Percentiles rank a stretch among this genome's conserved stretches.
These are phyloP conservation scores for Microdochium bolleyi DNA, from an alignment of 2,329 filamentous ascomycete species.

Conservation along the genomic window DNA sequence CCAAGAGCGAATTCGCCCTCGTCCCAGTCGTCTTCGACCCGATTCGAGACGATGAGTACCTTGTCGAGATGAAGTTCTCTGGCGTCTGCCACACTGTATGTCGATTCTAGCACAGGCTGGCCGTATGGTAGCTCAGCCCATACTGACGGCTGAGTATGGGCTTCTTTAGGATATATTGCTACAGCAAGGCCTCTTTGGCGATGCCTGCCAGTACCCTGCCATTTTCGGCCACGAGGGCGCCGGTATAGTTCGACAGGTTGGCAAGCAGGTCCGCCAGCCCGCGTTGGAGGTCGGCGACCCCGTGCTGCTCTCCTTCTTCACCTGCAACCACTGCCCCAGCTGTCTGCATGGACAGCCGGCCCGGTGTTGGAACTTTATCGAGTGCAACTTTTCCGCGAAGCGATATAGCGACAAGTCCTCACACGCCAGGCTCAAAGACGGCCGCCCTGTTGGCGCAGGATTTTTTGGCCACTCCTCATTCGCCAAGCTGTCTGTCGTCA, in stretches of 20 bases:
- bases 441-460: conserved; percentile 12
- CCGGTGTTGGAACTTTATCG: conserved; percentile 15
- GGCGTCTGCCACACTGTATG: conserved; percentile 18
- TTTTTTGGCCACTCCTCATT: conserved; percentile 25
- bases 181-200: conserved; percentile 3
- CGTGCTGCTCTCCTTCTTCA: conserved; percentile 24
- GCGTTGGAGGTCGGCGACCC: conserved; percentile 6
- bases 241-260: conserved; percentile 6
- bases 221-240: conserved; percentile 21
- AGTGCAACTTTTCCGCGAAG: conserved; percentile 13
- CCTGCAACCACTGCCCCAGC: conserved; percentile 20
- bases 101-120: neutral
- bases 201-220: conserved; percentile 10
- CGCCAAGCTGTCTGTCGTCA: conserved; percentile 13
- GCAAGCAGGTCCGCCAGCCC: conserved; percentile 6
- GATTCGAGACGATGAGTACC: conserved; percentile 17
- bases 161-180: conserved; percentile 1
- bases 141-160: conserved; percentile 5
- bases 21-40: conserved; percentile 14
- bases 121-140: conserved; percentile 1
- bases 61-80: conserved; percentile 25
- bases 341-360: conserved; percentile 17
- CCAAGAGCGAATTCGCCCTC: conserved; percentile 3
- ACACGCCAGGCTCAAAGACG: conserved; percentile 6
- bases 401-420: conserved; percentile 6